Evolutionary conservation across 192 early-diverging fungal genomes (phyloP).

Genomic region (Funneliformis geosporum): DNA sequence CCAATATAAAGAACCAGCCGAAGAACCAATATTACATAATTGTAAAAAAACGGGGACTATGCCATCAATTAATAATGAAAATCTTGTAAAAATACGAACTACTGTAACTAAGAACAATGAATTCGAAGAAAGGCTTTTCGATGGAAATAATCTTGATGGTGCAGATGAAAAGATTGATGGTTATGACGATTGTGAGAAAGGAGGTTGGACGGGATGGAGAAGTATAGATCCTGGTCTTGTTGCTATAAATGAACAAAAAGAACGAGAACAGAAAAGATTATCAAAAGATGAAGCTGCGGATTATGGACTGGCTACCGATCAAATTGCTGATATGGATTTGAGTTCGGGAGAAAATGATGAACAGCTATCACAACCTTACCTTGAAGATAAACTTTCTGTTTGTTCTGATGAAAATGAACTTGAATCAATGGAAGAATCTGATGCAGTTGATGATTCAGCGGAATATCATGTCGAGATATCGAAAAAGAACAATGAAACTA

Average conservation of each 20-base stretch:
- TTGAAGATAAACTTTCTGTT: background rate
- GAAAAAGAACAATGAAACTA: background rate
- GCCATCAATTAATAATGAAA: background rate
- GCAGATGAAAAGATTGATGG: background rate
- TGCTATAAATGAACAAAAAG: background rate
- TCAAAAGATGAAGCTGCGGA: background rate
- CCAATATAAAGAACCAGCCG: background rate
- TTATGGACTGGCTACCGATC: background rate
- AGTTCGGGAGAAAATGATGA: background rate
- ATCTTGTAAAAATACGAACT: too few relatives aligned
- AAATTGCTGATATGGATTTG: conserved; percentile 17
- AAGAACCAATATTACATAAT: background rate
- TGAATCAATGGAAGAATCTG: background rate
- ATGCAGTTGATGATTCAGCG: background rate
- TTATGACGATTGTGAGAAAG: conserved; percentile 5
- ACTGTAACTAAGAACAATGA: background rate
- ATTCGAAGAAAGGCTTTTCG: background rate
- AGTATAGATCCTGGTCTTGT: conserved; percentile 3
- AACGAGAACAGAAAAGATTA: background rate
- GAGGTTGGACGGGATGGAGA: conserved; percentile 26
- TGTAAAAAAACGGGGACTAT: background rate
- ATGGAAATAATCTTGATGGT: background rate
- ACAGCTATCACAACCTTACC: background rate
- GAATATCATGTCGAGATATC: background rate
- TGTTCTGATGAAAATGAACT: background rate